Base-by-base conservation (phyloP, 768 basidiomycete species). In the Lactarius vividus region DNA sequence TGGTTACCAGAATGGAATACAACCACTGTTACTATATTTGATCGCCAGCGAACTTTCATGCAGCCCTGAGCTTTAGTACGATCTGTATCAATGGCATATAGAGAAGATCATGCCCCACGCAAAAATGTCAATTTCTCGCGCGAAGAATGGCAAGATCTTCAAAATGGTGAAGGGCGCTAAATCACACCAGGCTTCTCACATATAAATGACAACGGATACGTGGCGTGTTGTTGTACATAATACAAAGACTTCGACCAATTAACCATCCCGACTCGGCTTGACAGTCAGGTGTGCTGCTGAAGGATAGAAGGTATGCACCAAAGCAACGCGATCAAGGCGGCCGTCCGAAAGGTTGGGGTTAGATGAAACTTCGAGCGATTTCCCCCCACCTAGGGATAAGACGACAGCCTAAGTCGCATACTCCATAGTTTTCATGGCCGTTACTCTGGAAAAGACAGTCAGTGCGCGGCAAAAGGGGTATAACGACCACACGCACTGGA, bases 401-500 rank as follows among this genome's bases (percentile, higher is more conserved):
- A 55, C 35, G 64, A 54, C 61, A 8, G 49, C n/a, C 44, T 49
- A 42, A 56, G 20, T 37, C 71, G 71, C 66, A 15, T 39, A 31
- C 67, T 69, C 46, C 11, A 61, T 33, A 54, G 64, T 35, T 57
- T 57, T 39, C 62, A 61, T 44, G 67, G 64, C 42, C 64, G 65
- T 71, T 79, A 80, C 76, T 80, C 79, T 80, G 75, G 56, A 15
- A 4, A 57, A 59, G 26, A 58, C 35, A 44, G 46, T 63, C 28
- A 64, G 55, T 55, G 16, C n/a, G 46, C 40, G 29, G n/a, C 62
- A 23, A 46, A 55, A 29, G 37, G 23, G n/a, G 28, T 37, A 2
- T n/a, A 28, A 20, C 15, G 46, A 57, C 28, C 57, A 37, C 52
- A 88, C 92, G 71, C 72, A 94, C 92, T 94, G 84, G 92, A 94